Evolutionary conservation across 345 rosid genomes (phyloP), one percentile per base, ranked within the genome.

Genomic region (Eucalyptus rudis): DNA sequence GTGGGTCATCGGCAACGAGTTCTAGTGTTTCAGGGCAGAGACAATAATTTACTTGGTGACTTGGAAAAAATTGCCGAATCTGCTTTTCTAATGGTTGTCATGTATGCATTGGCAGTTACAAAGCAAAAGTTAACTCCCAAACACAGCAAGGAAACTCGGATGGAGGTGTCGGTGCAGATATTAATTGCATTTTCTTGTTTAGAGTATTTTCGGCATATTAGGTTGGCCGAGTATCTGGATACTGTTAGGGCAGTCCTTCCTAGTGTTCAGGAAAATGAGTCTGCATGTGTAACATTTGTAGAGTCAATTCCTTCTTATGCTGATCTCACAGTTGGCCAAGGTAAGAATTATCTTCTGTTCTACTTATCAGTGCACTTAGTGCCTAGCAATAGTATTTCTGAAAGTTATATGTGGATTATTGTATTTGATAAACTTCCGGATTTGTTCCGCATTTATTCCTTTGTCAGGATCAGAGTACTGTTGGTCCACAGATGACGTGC

Each of bases 401-500:
- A 76, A 40, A 76, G 84, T 20, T 76, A 76, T 3, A 20, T 76
- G 13, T 76, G 45, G 14, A 76, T 40, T 76, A 40, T 40, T 76
- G 14, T 36, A 71, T 17, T 40, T 40, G 31, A 51, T 62, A 45
- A 88, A 25, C 81, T 80, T 88, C 68, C 10, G 40, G 86, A 49
- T 89, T 91, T 89, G 62, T 88, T 83, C 87, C 87, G 79, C 87
- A 95, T 13, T 76, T 76, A 76, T 76, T 43, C 87, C 92, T 76
- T 89, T 22, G 89, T 92, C 90, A 89, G 92, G 90, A 91, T 87
- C 92, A 92, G 93, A 91, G 50, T 97, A 97, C 89, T 86, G 88
- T 86, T 98, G 99, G 99, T 94, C 92, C 89, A 92, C 92, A 89
- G 99, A 98, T 93, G 99, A 96, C 86, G 97, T 98, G 86, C 99